Conservation (phyloP, 2,329 filamentous ascomycete species). For the Sarocladium strictum region DNA sequence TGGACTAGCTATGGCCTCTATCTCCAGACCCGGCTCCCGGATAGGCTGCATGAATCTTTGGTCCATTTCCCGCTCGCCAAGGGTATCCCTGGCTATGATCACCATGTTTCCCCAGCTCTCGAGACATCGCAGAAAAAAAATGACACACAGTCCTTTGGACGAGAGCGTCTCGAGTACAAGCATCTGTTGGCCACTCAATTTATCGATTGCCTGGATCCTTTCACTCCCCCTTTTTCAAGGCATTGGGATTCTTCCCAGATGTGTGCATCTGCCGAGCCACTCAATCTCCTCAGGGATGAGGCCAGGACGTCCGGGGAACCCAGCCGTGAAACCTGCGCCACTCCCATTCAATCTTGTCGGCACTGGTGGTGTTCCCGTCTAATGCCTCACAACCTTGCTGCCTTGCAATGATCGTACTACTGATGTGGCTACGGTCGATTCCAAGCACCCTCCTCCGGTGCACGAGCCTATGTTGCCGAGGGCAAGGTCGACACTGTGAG, state of each 20-base stretch:
- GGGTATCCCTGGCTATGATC: slow-evolving; percentile 4
- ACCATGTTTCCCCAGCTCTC: not conserved
- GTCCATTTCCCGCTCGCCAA: not conserved
- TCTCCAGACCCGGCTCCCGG: not conserved
- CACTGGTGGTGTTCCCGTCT: not conserved
- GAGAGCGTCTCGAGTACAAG: not conserved
- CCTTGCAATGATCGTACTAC: too few relatives aligned
- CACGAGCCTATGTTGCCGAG: not conserved
- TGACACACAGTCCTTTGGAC: not conserved
- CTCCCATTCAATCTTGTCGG: not conserved
- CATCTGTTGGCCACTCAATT: not conserved
- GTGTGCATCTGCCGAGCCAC: not conserved
- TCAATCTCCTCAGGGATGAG: not conserved
- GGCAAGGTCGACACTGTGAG: not conserved
- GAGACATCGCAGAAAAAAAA: not conserved
- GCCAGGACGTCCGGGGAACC: not conserved
- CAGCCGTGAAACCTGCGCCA: not conserved
- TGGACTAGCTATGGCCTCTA: not conserved
- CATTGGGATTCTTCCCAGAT: not conserved
- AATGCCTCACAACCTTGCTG: not conserved
- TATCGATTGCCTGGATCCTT: not conserved
- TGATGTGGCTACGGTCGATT: not conserved
- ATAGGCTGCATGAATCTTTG: slow-evolving; percentile 1
- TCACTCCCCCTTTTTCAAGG: not conserved
- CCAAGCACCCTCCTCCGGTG: not conserved